Conservation (phyloP, 1,284 basidiomycete genomes). For the Marasmius sp. region DNA sequence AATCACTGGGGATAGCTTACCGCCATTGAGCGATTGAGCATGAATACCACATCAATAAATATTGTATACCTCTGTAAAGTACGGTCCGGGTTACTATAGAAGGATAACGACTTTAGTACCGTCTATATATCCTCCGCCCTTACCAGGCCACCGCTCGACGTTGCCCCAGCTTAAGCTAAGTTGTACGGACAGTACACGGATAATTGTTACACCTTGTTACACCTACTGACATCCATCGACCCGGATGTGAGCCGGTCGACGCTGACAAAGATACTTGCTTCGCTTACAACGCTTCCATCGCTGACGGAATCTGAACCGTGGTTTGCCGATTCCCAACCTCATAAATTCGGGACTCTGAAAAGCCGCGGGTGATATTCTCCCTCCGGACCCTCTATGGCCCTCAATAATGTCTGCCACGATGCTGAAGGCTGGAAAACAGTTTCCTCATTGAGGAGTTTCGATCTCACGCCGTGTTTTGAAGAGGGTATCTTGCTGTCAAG, state of each 20-base stretch:
- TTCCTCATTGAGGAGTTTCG: conserved; percentile 67
- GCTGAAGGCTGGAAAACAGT: conserved; percentile 65
- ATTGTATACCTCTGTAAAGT: neutral
- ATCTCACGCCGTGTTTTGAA: conserved; percentile 85
- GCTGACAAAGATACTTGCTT: too few species aligned
- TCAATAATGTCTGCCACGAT: conserved; percentile 38
- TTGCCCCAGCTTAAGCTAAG: too few species aligned
- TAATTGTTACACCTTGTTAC: too few species aligned
- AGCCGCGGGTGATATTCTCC: neutral
- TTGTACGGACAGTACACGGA: too few species aligned
- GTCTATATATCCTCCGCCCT: too few species aligned
- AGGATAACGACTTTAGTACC: too few species aligned
- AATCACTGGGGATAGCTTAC: conserved; percentile 54
- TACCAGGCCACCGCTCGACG: too few species aligned
- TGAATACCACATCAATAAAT: neutral
- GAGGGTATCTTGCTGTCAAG: conserved; percentile 64
- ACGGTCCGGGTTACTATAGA: neutral
- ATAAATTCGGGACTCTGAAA: neutral
- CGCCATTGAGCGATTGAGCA: conserved; percentile 53
- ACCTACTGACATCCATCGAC: too few species aligned
- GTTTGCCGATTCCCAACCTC: neutral
- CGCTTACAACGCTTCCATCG: neutral
- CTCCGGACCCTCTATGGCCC: conserved; percentile 30
- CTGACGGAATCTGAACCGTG: neutral
- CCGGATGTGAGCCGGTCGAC: too few species aligned